phyloP scores from a whole-genome alignment of 352 stramenopile genomes.

The Lagenidium sp. region DNA sequence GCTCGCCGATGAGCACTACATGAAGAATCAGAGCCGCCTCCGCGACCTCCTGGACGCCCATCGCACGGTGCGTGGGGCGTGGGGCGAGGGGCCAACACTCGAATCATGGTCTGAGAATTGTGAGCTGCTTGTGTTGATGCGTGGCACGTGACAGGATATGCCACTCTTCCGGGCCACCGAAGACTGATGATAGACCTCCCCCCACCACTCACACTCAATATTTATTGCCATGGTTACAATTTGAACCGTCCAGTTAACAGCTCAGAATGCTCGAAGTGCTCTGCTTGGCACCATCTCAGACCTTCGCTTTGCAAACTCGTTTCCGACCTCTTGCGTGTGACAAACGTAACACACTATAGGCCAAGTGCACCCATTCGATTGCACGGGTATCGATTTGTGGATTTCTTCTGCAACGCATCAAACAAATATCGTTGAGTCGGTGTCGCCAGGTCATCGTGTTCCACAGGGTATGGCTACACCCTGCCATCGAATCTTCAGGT shows the following conservation, averaged over 20 bases:
- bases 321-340: not conserved
- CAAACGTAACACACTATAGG: not conserved
- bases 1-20: constrained; percentile 64
- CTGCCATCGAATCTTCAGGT: no score
- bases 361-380: no score
- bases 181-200: not conserved
- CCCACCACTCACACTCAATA: not conserved
- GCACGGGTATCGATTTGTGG: no score
- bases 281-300: not conserved
- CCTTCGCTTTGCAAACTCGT: not conserved
- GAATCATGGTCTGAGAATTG: not conserved
- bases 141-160: constrained; percentile 8
- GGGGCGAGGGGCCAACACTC: not conserved
- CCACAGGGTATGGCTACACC: no score
- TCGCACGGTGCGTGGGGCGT: constrained; percentile 25
- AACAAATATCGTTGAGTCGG: no score
- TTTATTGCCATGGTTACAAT: not conserved
- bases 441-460: no score
- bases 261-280: no score
- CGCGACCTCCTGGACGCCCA: constrained; percentile 50
- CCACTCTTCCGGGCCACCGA: constrained; percentile 9
- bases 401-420: no score
- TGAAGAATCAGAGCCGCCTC: constrained; percentile 67
- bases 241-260: not conserved
- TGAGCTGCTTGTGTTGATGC: not conserved